Evolutionary conservation across 805 yeast genomes (phyloP).

Genomic region (Candida dendrica): DNA sequence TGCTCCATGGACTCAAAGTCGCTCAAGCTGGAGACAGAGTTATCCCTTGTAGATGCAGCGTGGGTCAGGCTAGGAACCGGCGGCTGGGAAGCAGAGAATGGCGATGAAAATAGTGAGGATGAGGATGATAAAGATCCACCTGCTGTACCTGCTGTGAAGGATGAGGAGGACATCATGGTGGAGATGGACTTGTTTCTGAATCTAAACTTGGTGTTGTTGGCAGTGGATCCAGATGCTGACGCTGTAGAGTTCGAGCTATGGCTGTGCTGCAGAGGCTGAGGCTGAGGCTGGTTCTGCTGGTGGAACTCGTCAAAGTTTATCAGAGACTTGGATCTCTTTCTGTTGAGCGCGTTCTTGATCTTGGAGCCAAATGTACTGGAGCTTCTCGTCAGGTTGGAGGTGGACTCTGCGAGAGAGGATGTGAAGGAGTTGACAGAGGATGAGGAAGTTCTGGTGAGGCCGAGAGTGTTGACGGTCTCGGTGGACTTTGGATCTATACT

Average conservation of each 20-base stretch:
- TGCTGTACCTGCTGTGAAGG: too few relatives aligned
- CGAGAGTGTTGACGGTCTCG: slow-evolving; percentile 2
- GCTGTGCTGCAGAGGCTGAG: too few relatives aligned
- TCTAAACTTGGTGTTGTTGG: background rate
- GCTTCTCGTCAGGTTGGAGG: slow-evolving; percentile 1
- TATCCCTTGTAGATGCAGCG: slow-evolving; percentile 12
- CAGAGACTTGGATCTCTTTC: slow-evolving; percentile 12
- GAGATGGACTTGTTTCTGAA: slow-evolving; percentile 1
- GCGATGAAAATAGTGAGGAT: too few relatives aligned
- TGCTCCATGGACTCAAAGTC: slow-evolving; percentile 9
- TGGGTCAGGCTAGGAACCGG: background rate
- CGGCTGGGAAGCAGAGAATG: too few relatives aligned
- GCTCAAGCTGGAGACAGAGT: slow-evolving; percentile 18
- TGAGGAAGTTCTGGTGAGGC: slow-evolving; percentile 13
- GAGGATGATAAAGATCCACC: too few relatives aligned
- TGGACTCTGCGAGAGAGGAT: slow-evolving; percentile 14
- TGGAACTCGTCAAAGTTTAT: background rate
- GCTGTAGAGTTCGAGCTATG: too few relatives aligned
- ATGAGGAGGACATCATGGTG: background rate
- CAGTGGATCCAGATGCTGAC: too few relatives aligned
- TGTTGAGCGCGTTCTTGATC: slow-evolving; percentile 5
- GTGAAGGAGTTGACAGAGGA: slow-evolving; percentile 16
- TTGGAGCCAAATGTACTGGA: slow-evolving; percentile 3
- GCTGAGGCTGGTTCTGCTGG: background rate
- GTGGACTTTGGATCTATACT: background rate